Percentiles rank a stretch among this genome's conserved stretches.
Evolutionary conservation across 371 early-diverging fungal species (phyloP).

Genomic region (Lichtheimia ornata): DNA sequence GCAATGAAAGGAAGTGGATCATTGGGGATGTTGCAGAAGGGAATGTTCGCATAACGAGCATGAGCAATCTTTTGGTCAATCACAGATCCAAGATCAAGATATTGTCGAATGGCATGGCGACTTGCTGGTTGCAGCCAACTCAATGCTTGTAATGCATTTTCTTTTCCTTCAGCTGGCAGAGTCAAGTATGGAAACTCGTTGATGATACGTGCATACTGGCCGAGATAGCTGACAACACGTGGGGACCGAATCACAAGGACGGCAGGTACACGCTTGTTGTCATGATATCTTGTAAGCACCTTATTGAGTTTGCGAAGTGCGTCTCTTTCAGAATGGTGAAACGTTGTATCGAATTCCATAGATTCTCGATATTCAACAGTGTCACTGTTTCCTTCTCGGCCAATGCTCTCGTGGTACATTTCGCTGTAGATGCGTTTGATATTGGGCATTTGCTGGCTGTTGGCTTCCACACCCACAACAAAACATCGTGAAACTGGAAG

Average conservation of each 20-base stretch:
- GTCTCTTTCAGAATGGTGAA: conserved; percentile 51
- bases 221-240: conserved; percentile 43
- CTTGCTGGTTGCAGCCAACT: conserved; percentile 83
- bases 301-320: conserved; percentile 57
- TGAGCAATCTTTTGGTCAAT: conserved; percentile 74
- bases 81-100: conserved; percentile 73
- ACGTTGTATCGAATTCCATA: conserved; percentile 52
- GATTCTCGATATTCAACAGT: conserved; percentile 54
- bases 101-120: conserved; percentile 70
- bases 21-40: conserved; percentile 86
- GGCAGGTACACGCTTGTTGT: conserved; percentile 66
- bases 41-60: conserved; percentile 85
- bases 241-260: conserved; percentile 72
- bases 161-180: conserved; percentile 62
- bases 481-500: conserved; percentile 57
- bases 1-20: conserved; percentile 80
- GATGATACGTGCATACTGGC: conserved; percentile 56
- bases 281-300: conserved; percentile 58
- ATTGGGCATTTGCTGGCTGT: conserved; percentile 76
- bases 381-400: conserved; percentile 23
- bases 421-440: conserved; percentile 50
- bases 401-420: conserved; percentile 16
- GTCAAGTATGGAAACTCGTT: conserved; percentile 69
- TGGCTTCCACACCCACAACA: conserved; percentile 69
- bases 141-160: conserved; percentile 71